Base-by-base conservation (phyloP, 345 rosid genomes). In the Salix arbutifolia region DNA sequence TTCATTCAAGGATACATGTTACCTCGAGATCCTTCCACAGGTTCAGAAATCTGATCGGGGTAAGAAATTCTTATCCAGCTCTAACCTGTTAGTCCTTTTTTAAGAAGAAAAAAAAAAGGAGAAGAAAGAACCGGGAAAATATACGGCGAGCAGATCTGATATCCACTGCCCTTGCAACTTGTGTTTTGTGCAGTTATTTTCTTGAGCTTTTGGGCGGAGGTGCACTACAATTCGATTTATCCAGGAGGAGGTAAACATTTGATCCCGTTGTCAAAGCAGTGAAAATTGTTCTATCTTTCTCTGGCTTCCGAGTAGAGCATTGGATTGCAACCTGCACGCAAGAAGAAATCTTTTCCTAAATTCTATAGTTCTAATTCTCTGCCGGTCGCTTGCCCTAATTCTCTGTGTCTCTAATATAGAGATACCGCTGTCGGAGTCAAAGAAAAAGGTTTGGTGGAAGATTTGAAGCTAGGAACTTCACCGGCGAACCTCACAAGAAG, bases 161-260 rank as follows among this genome's bases (percentile, higher is more conserved):
- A 53, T 53, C 25, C 12, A 2, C n/a, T 53, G 9, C 26, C 61
- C 61, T 53, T 53, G 61, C 61, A 21, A 21, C 18, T 10, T 67
- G 35, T 66, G 58, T 8, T 56, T 52, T 38, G 5, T 78, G 82
- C 92, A 91, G 99, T 92, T 75, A 88, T 96, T 75, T 93, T 82
- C 87, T 82, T 90, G 85, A 96, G 97, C 84, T 96, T 96, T 78
- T 96, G 98, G 99, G 98, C 96, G 4, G 98, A 92, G 81, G 99
- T 96, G 82, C 98, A 96, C 83, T 93, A 96, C 87, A 96, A 96
- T 77, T 93, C 99, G 11, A 90, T 96, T 9, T 92, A 93, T 83
- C 94, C 97, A 4, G 91, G 84, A 86, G 98, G 87, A 91, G 99
- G 99, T 90, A 84, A 76, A 31, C 23, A 10, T 10, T 60, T 64